Base-by-base conservation (phyloP, 768 basidiomycete genomes). In the Tylopilus balloui region DNA sequence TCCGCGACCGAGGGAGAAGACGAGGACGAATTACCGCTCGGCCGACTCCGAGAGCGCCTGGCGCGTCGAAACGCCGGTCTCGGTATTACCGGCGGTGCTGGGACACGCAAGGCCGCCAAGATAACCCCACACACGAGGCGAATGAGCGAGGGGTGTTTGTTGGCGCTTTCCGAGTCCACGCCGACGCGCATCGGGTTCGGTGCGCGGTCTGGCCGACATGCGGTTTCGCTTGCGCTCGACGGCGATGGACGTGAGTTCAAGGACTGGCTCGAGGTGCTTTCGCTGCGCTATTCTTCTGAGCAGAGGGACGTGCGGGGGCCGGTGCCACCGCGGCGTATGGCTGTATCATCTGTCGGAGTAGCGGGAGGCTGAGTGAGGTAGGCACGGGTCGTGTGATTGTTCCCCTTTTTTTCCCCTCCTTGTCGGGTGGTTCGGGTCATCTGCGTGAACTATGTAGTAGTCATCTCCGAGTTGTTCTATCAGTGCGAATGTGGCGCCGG, bases 251-350 rank as follows among this genome's bases (percentile, higher is more conserved):
- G 31, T 25, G 28, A 13, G 8, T 15, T 42, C 43, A 51, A 41
- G 39, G 58, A 60, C 17, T 60, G 55, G 59, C 47, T 60, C 34
- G 59, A 60, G 2, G 52, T 46, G 15, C 59, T 60, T 25, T 61
- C 59, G 25, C 25, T 60, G 8, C 48, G 15, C 1, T 51, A 47
- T 42, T 25, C 46, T 35, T 24, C 53, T 0, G 50, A 50, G 20
- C 24, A 24, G 32, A 35, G 19, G n/a, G 52, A 38, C 3, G 8
- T 15, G 24, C 10, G 15, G 10, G 39, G 12, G 7, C 9, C 41
- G 8, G 19, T 14, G 11, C 21, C 23, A 3, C 28, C 17, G 20
- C 19, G 17, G 19, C 17, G 28, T 14, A 20, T 15, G 14, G 29
- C 6, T n/a, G 17, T 15, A 6, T 31, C 38, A 17, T 13, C 34